A percentile compares a stretch with the other conserved stretches of the same genome.
These are phyloP conservation scores for Tetramitus jugosus DNA, from an alignment of 208 protist genomes.

Conservation along the genomic window DNA sequence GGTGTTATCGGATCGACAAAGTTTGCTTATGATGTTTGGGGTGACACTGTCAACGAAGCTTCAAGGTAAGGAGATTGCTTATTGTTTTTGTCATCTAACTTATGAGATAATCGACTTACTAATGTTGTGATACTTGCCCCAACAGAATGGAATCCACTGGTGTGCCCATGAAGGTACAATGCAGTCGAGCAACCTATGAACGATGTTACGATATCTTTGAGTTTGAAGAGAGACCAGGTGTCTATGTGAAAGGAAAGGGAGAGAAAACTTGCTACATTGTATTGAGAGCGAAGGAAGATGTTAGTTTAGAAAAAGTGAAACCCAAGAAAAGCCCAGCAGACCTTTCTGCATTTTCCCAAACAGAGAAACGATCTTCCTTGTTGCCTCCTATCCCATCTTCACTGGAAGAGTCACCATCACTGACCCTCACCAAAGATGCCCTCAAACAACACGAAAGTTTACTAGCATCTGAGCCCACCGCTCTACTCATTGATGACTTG, in stretches of 20 bases:
- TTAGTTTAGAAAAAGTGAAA: no score
- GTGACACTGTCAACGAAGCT: conserved; percentile 39
- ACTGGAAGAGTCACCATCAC: no score
- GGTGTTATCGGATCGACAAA: conserved; percentile 37
- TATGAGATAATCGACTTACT: background rate
- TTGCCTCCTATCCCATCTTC: no score
- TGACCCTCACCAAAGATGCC: no score
- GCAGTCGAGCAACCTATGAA: conserved; percentile 16
- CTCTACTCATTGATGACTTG: no score
- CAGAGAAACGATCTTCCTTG: no score
- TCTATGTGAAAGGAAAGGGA: conserved; percentile 6
- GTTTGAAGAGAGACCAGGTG: conserved; percentile 12
- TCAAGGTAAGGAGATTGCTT: conserved; percentile 9
- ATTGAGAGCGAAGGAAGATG: no score
- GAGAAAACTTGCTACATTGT: no score
- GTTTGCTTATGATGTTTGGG: conserved; percentile 42
- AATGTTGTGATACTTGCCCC: background rate
- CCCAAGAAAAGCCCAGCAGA: no score
- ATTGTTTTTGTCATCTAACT: background rate
- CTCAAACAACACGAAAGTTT: no score
- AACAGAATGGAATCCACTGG: conserved; percentile 34
- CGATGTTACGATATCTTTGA: conserved; percentile 5
- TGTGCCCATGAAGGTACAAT: conserved; percentile 27
- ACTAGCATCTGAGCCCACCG: no score
- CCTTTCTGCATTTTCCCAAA: no score